Conservation (phyloP, 352 stramenopile species). For the Phytopythium montanum region DNA sequence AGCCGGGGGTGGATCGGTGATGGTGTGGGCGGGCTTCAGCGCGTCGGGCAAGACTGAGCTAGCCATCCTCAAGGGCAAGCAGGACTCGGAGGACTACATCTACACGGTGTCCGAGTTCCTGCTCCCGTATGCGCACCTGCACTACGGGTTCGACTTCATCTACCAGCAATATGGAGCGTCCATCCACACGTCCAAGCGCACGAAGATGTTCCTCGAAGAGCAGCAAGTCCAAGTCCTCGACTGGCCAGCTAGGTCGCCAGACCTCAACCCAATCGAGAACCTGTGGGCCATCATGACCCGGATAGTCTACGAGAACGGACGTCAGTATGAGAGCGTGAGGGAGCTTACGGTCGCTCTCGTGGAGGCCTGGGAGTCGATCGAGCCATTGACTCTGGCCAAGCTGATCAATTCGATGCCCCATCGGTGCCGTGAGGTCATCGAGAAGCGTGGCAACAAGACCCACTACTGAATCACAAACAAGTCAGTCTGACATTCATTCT, state of each 20-base stretch:
- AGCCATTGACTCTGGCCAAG: neutral
- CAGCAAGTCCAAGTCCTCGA: constrained; percentile 12
- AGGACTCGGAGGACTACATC: constrained; percentile 21
- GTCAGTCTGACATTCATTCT: constrained; percentile 2
- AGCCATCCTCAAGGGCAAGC: constrained; percentile 11
- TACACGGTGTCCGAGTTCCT: constrained; percentile 24
- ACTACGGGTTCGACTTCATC: constrained; percentile 18
- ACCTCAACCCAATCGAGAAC: constrained; percentile 27
- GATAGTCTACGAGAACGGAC: constrained; percentile 13
- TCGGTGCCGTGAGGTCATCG: constrained; percentile 7
- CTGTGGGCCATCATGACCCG: constrained; percentile 20
- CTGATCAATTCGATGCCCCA: constrained; percentile 9
- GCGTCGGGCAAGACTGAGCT: constrained; percentile 7
- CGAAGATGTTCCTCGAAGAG: constrained; percentile 17
- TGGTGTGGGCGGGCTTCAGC: constrained; percentile 23
- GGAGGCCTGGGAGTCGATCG: constrained; percentile 2
- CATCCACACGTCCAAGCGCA: constrained; percentile 14
- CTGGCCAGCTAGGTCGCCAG: constrained; percentile 16
- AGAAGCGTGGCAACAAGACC: constrained; percentile 4
- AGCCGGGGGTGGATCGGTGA: constrained; percentile 15
- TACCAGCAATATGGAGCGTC: constrained; percentile 27
- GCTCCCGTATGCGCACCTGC: constrained; percentile 16
- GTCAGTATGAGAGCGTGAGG: neutral
- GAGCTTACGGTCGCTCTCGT: neutral
- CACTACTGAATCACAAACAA: constrained; percentile 10